Evolutionary conservation across 2,329 filamentous ascomycete genomes (phyloP), one percentile per base, ranked within the genome.

Genomic region (Sclerotiophoma versabilis): DNA sequence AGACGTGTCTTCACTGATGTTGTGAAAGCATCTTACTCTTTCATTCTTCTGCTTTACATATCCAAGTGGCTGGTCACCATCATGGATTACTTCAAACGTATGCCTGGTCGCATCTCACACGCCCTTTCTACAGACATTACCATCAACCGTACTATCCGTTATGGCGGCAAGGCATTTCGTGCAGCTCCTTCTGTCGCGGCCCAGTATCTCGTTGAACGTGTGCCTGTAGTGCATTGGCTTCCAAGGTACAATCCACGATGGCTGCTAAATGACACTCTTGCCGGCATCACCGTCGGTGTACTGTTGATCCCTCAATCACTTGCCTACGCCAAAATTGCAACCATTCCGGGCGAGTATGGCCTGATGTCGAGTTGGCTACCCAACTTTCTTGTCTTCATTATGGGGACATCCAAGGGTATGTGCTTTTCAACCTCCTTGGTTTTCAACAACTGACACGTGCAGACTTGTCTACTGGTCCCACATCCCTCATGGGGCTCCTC

Each of bases 331-430:
- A 75, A 97, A 87, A 63, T 84, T 96, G 12, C 95, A 91, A 78
- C 93, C 88, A 6, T 97, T 89, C 4, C 97, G 93, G 75, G 93
- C 84, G 59, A 88, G 83, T 11, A 96, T 85, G 93, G 93, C 37
- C 91, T 96, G 12, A 76, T 96, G 64, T 83, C 96, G 53, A 97
- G 97, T 76, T 98, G 93, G 93, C 75, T 98, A 95, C 73, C 93
- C 88, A 44, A 97, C 91, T 4, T 97, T 90, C 14, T 98, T 71
- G 93, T 97, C 75, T 97, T 97, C 69, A 96, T 95, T n/a, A 97
- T 98, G 59, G 93, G 93, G 5, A 89, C 91, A 79, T 72, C 66
- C 1, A 61, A 64, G 43, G 71, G 71, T 70, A 54, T 12, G 61
- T 37, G 2, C 2, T 22, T 2, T 9, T n/a, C 14, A 22, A 5